Base-by-base conservation (phyloP, 192 early-diverging fungal genomes). In the Coemansia sp. region DNA sequence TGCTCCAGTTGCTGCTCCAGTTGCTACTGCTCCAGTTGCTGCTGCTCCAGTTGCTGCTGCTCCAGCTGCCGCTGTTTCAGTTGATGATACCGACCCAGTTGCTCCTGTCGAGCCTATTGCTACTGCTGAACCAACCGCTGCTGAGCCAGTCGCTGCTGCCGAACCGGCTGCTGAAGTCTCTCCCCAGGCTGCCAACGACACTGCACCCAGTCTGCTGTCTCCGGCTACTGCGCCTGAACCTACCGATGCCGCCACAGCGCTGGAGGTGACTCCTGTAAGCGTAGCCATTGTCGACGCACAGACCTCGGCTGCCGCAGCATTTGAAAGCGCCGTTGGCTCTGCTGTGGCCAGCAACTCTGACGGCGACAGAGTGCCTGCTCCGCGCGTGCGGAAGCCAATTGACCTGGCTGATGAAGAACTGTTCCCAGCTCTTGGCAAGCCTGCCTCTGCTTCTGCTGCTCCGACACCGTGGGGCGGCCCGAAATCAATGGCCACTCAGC, bases 371-470 rank as follows among this genome's bases (percentile, higher is more conserved):
- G 66, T 56, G 8, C 66, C 37, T 0, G 24, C 12, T 4, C 27
- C 23, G 54, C 54, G 9, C 15, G 54, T 23, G 29, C 23, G 24
- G 17, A 69, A 68, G 58, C 37, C 59, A 24, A 64, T 75, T 9
- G 70, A 73, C 32, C 61, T 79, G 22, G 64, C 66, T 0, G 69
- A 73, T 53, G 60, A 73, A 45, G 87, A 87, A 29, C 84, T 90
- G 61, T 94, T 95, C 76, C 92, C 93, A 4, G 84, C 91, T 35
- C 79, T 94, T 14, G 86, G 89, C 48, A 79, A 80, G 59, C 84
- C 63, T 62, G 82, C 61, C 80, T 82, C 69, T 53, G 71, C 60
- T 49, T 77, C 32, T 58, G 66, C 59, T 57, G 74, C 32, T 47
- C 79, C 66, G 68, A 73, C 67, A 38, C 68, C 60, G 51, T 69